Evolutionary conservation across 306 rosid species (phyloP).

Genomic region (Clitoria ternatea): DNA sequence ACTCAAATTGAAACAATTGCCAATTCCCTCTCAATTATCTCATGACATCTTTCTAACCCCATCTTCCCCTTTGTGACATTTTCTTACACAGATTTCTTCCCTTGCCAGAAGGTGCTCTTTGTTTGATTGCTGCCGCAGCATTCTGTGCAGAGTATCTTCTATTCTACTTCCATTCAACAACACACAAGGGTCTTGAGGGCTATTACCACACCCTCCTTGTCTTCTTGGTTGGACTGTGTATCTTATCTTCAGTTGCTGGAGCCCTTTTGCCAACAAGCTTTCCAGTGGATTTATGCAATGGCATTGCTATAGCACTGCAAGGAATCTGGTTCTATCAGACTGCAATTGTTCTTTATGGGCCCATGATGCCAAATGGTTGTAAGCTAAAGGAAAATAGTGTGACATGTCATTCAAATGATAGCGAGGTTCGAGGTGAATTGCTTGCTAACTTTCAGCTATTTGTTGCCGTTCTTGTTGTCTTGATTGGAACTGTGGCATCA

Average conservation of each 20-base stretch:
- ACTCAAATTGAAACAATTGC: background rate
- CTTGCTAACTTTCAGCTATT: slow-evolving; percentile 95
- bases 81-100: slow-evolving; percentile 49
- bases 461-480: slow-evolving; percentile 45
- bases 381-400: slow-evolving; percentile 38
- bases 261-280: slow-evolving; percentile 79
- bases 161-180: slow-evolving; percentile 91
- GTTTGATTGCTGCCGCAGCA: slow-evolving; percentile 72
- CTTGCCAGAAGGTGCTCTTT: slow-evolving; percentile 77
- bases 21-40: background rate
- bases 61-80: background rate
- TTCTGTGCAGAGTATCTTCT: slow-evolving; percentile 85
- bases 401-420: slow-evolving; percentile 56
- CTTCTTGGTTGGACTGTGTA: slow-evolving; percentile 66
- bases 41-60: slow-evolving; percentile 17
- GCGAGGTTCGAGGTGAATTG: slow-evolving; percentile 77
- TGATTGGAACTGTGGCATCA: slow-evolving; percentile 53
- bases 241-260: slow-evolving; percentile 60
- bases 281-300: slow-evolving; percentile 62
- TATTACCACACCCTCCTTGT: slow-evolving; percentile 84
- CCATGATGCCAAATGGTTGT: slow-evolving; percentile 93
- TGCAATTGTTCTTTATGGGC: slow-evolving; percentile 91
- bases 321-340: slow-evolving; percentile 99
- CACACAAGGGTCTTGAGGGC: slow-evolving; percentile 91
- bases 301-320: slow-evolving; percentile 82